A percentile compares a stretch with the other conserved stretches of the same genome.
phyloP scores from a whole-genome alignment of 441 rosid genomes.

The Rhodomyrtus psidioides region DNA sequence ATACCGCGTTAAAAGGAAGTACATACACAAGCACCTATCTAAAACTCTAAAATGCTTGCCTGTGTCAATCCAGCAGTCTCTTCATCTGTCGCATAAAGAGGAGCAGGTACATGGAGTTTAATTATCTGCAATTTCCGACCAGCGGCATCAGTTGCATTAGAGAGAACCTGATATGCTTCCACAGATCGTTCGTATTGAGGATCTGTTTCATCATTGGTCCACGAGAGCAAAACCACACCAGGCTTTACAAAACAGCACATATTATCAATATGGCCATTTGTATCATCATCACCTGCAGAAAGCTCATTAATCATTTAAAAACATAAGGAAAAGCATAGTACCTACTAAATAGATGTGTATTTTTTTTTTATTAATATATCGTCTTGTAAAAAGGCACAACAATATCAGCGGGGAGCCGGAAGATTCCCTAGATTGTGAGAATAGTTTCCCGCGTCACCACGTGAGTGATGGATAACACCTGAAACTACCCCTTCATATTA shows the following conservation, averaged over 20 bases:
- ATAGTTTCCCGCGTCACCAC: not conserved
- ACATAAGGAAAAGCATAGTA: not conserved
- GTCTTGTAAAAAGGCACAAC: not conserved
- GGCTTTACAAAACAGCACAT: slow-evolving; percentile 93
- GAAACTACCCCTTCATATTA: not conserved
- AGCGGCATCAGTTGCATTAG: slow-evolving; percentile 49
- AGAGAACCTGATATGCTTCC: slow-evolving; percentile 54
- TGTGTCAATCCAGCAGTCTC: slow-evolving; percentile 69
- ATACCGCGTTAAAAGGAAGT: not conserved
- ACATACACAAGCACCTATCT: slow-evolving; percentile 3
- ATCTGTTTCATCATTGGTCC: slow-evolving; percentile 68
- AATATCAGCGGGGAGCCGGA: not conserved
- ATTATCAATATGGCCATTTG: slow-evolving; percentile 89
- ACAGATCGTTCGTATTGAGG: slow-evolving; percentile 59
- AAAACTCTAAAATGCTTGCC: slow-evolving; percentile 28
- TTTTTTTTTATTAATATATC: not conserved
- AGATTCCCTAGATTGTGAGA: not conserved
- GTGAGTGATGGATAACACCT: not conserved
- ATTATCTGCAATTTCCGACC: slow-evolving; percentile 69
- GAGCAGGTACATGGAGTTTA: slow-evolving; percentile 79
- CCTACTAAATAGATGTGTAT: not conserved
- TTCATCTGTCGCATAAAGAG: slow-evolving; percentile 74
- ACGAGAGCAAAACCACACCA: slow-evolving; percentile 74
- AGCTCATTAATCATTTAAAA: not conserved
- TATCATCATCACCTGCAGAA: slow-evolving; percentile 83